phyloP scores from a whole-genome alignment of 2,329 filamentous ascomycete genomes.

The Mycosphaerelloides madeirae region DNA sequence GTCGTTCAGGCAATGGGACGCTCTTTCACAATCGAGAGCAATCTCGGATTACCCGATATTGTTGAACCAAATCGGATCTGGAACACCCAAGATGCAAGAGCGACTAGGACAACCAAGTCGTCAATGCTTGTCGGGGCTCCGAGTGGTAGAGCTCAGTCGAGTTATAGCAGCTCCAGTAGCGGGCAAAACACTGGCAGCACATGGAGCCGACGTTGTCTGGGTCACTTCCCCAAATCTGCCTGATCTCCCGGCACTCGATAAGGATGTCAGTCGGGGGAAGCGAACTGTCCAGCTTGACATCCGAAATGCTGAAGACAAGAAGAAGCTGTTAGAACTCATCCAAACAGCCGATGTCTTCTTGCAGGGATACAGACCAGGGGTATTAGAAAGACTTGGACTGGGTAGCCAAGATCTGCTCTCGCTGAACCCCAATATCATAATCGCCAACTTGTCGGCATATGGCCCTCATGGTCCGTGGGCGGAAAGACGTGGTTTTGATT shows the following conservation, averaged over 20 bases:
- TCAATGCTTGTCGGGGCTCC: slow-evolving; percentile 36
- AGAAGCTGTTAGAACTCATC: slow-evolving; percentile 30
- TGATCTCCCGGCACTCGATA: slow-evolving; percentile 25
- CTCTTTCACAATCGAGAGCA: slow-evolving; percentile 43
- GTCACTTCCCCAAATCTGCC: slow-evolving; percentile 26
- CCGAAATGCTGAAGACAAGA: slow-evolving; percentile 19
- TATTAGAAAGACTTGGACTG: slow-evolving; percentile 43
- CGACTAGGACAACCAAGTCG: slow-evolving; percentile 19
- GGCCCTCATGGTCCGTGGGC: slow-evolving; percentile 47
- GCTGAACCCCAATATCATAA: slow-evolving; percentile 44
- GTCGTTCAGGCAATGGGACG: slow-evolving; percentile 50
- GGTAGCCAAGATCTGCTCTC: slow-evolving; percentile 36
- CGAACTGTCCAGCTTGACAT: slow-evolving; percentile 35
- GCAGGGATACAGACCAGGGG: slow-evolving; percentile 46
- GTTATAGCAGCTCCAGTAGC: slow-evolving; percentile 30
- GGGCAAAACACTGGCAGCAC: slow-evolving; percentile 27
- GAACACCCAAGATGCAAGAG: slow-evolving; percentile 19
- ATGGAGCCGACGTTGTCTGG: slow-evolving; percentile 31
- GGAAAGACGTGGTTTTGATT: slow-evolving; percentile 51
- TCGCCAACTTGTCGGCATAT: slow-evolving; percentile 52
- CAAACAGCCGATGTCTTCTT: slow-evolving; percentile 41
- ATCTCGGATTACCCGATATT: slow-evolving; percentile 46
- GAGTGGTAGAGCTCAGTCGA: slow-evolving; percentile 25
- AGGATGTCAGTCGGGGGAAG: slow-evolving; percentile 26
- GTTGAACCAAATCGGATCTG: slow-evolving; percentile 34